Evolutionary conservation across 805 yeast species (phyloP).

Genomic region (Ogataea trehalophila): DNA sequence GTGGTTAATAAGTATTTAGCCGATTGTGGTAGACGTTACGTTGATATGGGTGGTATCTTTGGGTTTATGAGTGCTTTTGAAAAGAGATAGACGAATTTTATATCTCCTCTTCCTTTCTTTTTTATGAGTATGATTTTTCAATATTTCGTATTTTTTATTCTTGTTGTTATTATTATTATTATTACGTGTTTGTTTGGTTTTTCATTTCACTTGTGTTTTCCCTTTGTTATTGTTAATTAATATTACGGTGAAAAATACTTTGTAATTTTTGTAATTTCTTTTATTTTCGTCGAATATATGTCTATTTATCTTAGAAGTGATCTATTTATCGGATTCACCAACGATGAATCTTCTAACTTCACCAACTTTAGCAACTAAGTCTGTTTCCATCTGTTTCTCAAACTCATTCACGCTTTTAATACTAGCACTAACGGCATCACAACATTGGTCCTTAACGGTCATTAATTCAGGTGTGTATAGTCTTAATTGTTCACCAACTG

Average conservation of each 20-base stretch:
- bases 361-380: not conserved
- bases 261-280: no score
- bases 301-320: no score
- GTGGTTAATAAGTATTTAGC: conserved; percentile 69
- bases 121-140: not conserved
- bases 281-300: no score
- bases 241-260: no score
- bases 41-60: conserved; percentile 79
- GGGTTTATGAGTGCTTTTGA: conserved; percentile 22
- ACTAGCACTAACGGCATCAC: no score
- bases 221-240: no score
- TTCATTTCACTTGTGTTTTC: no score
- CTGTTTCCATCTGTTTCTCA: not conserved
- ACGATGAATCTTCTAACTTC: no score
- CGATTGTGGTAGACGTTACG: conserved; percentile 86
- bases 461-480: conserved; percentile 35
- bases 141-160: not conserved
- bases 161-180: not conserved
- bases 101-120: not conserved
- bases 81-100: conserved; percentile 2
- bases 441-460: conserved; percentile 15
- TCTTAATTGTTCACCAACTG: conserved; percentile 28
- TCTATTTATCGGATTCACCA: no score
- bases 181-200: no score
- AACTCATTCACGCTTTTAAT: not conserved